Conservation (phyloP, 1,284 basidiomycete species). For the Leccinum griseonigrum region DNA sequence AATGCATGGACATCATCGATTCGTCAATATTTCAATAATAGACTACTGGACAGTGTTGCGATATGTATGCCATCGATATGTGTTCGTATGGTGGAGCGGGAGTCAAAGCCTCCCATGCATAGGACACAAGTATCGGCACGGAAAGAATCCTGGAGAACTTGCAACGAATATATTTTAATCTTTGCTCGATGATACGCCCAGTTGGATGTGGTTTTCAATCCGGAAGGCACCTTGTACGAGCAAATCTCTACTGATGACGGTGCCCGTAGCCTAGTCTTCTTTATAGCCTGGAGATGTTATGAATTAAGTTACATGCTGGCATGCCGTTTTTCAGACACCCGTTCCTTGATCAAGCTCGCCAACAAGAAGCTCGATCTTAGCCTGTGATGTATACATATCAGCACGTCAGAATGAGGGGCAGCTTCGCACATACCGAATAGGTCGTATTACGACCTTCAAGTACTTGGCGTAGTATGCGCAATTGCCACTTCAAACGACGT, state of each 20-base stretch:
- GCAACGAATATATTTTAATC: slow-evolving; percentile 27
- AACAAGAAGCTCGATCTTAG: slow-evolving; percentile 60
- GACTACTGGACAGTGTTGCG: background rate
- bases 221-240: slow-evolving; percentile 82
- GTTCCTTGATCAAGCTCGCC: slow-evolving; percentile 62
- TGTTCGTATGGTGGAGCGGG: slow-evolving; percentile 2
- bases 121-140: background rate
- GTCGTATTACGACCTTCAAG: slow-evolving; percentile 64
- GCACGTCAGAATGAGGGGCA: background rate
- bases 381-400: slow-evolving; percentile 38
- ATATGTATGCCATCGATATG: slow-evolving; percentile 17
- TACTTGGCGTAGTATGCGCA: slow-evolving; percentile 56
- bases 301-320: slow-evolving; percentile 4
- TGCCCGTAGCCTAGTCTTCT: background rate
- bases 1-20: background rate
- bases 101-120: slow-evolving; percentile 5
- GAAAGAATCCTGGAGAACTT: background rate
- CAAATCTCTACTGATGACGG: slow-evolving; percentile 30
- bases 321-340: slow-evolving; percentile 38
- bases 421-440: slow-evolving; percentile 51
- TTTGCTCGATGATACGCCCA: slow-evolving; percentile 83
- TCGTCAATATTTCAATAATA: background rate
- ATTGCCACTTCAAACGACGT: slow-evolving; percentile 68
- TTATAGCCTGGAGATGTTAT: background rate
- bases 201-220: slow-evolving; percentile 59